Base-by-base conservation (phyloP, 2,329 filamentous ascomycete species). In the Cercospora sesami region DNA sequence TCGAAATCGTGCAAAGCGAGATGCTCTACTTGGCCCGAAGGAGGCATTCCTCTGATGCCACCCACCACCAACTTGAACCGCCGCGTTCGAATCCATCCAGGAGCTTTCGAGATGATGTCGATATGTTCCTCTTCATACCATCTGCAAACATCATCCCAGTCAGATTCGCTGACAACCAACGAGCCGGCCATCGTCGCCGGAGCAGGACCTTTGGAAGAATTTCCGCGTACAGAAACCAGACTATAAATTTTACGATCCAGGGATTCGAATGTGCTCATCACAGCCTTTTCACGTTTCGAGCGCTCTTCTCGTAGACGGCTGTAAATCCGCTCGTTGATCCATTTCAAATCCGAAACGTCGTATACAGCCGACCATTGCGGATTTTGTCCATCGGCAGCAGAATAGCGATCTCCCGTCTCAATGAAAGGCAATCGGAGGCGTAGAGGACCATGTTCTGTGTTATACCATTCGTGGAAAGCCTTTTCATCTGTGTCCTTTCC, bases 391-490 rank as follows among this genome's bases (percentile, higher is more conserved):
- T 94, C 91, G 16, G 82, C 86, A 8, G 91, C 90, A 28, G 84
- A 86, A 81, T 93, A 96, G 53, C 93, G 90, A 73, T 95, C 89
- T 67, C 93, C 93, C 78, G 92, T 95, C 73, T 81, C 78, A 77
- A 94, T 89, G 74, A 90, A 89, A 4, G 91, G 87, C 14, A 96
- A 82, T 60, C 92, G 90, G 6, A 96, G 86, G 59, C 93, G 90
- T 16, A 89, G 87, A 18, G 93, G 93, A 64, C 93, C 93, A 81
- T 96, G 93, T 82, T 96, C 93, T 79, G 93, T 95, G 82, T 96
- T 94, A 83, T 96, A 96, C 91, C 92, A 94, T 78, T 96, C 92
- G 80, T 96, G 91, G 81, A 96, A 96, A 75, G 91, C 88, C 70
- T 87, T 83, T 59, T 85, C 80, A 65, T 89, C 83, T 74, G 93